Evolutionary conservation across 2,329 filamentous ascomycete genomes (phyloP).

Genomic region (Aplosporella prunicola): DNA sequence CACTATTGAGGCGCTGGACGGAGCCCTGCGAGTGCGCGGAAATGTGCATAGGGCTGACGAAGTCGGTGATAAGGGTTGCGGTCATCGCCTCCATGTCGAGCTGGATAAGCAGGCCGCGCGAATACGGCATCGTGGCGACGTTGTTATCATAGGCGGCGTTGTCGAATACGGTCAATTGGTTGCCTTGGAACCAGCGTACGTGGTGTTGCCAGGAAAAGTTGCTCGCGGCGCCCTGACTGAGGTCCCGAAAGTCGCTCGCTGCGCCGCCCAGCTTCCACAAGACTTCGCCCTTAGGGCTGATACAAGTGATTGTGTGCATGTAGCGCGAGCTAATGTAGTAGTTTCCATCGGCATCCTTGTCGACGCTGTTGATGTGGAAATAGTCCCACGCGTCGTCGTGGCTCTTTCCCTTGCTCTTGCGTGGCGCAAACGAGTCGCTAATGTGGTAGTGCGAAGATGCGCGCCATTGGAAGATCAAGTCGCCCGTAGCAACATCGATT

Average conservation of each 20-base stretch:
- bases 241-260: conserved; percentile 33
- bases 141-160: conserved; percentile 23
- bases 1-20: conserved; percentile 32
- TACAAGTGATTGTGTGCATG: conserved; percentile 15
- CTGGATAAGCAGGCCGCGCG: conserved; percentile 30
- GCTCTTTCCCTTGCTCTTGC: conserved; percentile 19
- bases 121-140: conserved; percentile 15
- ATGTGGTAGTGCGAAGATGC: conserved; percentile 29
- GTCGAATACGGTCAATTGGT: conserved; percentile 31
- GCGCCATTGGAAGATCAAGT: conserved; percentile 33
- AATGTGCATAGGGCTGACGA: conserved; percentile 29
- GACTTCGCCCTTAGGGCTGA: conserved; percentile 32
- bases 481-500: conserved; percentile 31
- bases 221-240: conserved; percentile 34
- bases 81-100: conserved; percentile 30
- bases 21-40: conserved; percentile 34
- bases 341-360: conserved; percentile 25
- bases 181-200: conserved; percentile 30
- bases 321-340: conserved; percentile 16
- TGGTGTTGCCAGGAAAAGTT: conserved; percentile 46
- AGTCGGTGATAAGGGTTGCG: conserved; percentile 32
- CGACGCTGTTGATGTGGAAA: conserved; percentile 32
- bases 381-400: conserved; percentile 30
- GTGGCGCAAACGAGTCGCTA: conserved; percentile 18
- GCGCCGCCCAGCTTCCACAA: conserved; percentile 46